phyloP scores from a whole-genome alignment of 257 asterid genomes.

The Solanum bulbocastanum region DNA sequence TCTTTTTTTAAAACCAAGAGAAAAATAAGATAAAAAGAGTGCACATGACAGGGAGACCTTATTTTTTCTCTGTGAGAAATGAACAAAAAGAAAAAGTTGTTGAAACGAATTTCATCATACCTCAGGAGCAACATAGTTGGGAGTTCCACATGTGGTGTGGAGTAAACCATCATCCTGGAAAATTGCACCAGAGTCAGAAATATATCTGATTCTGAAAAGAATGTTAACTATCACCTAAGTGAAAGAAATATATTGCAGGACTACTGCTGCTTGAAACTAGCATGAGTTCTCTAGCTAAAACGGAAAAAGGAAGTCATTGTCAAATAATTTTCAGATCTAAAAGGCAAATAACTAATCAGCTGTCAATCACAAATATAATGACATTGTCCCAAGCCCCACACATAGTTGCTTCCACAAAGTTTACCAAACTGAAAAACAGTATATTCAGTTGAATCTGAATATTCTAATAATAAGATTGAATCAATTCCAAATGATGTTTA shows the following conservation, averaged over 20 bases:
- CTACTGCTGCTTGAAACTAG: background rate
- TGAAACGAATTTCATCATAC: slow-evolving; percentile 16
- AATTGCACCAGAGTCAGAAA: slow-evolving; percentile 1
- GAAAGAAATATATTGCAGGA: background rate
- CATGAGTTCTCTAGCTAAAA: background rate
- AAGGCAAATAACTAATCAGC: background rate
- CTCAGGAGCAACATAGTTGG: slow-evolving; percentile 98
- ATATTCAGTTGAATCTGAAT: background rate
- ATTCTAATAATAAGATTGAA: background rate
- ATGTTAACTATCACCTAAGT: background rate
- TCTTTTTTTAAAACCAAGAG: background rate
- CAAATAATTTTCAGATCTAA: background rate
- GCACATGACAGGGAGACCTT: background rate
- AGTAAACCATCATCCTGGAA: slow-evolving; percentile 89
- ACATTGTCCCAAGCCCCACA: background rate
- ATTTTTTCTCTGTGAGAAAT: background rate
- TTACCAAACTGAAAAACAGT: background rate
- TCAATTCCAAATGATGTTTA: background rate
- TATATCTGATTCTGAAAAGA: background rate
- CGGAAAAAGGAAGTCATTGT: background rate
- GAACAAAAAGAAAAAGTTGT: background rate
- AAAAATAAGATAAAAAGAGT: background rate
- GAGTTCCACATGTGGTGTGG: slow-evolving; percentile 97
- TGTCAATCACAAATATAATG: background rate
- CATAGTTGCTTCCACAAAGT: background rate